These are phyloP conservation scores for Cryphonectria radicalis DNA, from an alignment of 2,329 filamentous ascomycete genomes.

Conservation along the genomic window DNA sequence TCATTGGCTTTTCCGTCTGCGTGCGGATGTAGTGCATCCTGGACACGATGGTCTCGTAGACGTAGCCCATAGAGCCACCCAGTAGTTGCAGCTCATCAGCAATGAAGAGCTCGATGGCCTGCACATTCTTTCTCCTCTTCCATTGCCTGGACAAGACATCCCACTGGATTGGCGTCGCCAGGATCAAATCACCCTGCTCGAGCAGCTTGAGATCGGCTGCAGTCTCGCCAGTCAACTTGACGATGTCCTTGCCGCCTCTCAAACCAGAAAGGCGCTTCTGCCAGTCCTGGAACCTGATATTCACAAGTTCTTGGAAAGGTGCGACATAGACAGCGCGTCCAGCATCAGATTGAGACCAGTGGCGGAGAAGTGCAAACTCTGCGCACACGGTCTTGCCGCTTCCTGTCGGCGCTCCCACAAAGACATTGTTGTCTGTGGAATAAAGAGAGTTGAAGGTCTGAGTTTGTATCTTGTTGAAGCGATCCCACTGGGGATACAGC, in stretches of 20 bases:
- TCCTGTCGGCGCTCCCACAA: constrained; percentile 89
- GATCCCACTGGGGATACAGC: constrained; percentile 81
- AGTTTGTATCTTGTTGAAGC: constrained; percentile 97
- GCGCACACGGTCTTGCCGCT: constrained; percentile 97
- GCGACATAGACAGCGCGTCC: constrained; percentile 92
- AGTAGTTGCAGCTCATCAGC: constrained; percentile 95
- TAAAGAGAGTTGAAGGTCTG: constrained; percentile 96
- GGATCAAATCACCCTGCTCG: constrained; percentile 83
- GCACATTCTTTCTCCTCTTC: constrained; percentile 94
- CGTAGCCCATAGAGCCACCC: constrained; percentile 81
- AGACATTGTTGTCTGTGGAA: constrained; percentile 89
- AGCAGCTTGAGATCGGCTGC: constrained; percentile 88
- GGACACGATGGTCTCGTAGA: constrained; percentile 97
- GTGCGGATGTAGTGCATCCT: constrained; percentile 95
- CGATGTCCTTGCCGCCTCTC: constrained; percentile 82
- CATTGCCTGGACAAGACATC: constrained; percentile 94
- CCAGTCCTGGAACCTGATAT: constrained; percentile 84
- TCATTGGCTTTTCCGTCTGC: constrained; percentile 81
- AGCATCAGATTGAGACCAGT: constrained; percentile 75
- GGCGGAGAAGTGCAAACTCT: constrained; percentile 86
- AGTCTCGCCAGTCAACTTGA: constrained; percentile 92
- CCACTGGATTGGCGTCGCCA: constrained; percentile 94
- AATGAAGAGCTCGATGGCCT: constrained; percentile 87
- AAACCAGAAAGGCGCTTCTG: constrained; percentile 73
- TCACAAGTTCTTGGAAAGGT: constrained; percentile 91